A percentile compares a stretch with the other conserved stretches of the same genome.
Evolutionary conservation across 441 rosid species (phyloP).

Genomic region (Flueggea neowawraea): DNA sequence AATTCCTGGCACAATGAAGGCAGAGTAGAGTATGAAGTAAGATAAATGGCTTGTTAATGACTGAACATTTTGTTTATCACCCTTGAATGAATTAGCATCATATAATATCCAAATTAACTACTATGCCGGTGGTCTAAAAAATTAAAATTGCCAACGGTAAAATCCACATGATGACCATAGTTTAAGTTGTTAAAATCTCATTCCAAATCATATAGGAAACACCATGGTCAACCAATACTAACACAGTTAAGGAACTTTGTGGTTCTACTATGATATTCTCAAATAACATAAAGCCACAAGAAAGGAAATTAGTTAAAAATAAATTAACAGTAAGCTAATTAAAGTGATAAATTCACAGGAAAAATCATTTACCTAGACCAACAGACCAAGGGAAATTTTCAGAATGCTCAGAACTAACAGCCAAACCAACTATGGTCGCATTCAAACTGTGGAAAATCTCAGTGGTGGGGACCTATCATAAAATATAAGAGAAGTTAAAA

Average conservation of each 20-base stretch:
- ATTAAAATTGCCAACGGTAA: too few species aligned
- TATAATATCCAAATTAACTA: too few species aligned
- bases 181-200: too few species aligned
- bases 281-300: too few species aligned
- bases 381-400: conserved; percentile 66
- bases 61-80: neutral
- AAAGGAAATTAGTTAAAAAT: neutral
- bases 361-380: conserved; percentile 75
- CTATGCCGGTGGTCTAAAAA: too few species aligned
- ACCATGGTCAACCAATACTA: too few species aligned
- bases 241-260: conserved; percentile 1
- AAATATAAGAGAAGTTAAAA: conserved; percentile 15
- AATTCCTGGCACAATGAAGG: conserved; percentile 52
- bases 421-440: conserved; percentile 87
- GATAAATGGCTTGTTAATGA: neutral
- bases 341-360: neutral
- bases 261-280: too few species aligned
- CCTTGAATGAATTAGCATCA: too few species aligned
- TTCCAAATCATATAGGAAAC: too few species aligned
- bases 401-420: conserved; percentile 52
- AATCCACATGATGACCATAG: too few species aligned
- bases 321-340: neutral
- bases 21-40: neutral
- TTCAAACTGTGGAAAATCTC: conserved; percentile 84
- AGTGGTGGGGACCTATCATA: conserved; percentile 54